Base-by-base conservation (phyloP, 2,329 filamentous ascomycete species). In the Thielaviopsis punctulata region DNA sequence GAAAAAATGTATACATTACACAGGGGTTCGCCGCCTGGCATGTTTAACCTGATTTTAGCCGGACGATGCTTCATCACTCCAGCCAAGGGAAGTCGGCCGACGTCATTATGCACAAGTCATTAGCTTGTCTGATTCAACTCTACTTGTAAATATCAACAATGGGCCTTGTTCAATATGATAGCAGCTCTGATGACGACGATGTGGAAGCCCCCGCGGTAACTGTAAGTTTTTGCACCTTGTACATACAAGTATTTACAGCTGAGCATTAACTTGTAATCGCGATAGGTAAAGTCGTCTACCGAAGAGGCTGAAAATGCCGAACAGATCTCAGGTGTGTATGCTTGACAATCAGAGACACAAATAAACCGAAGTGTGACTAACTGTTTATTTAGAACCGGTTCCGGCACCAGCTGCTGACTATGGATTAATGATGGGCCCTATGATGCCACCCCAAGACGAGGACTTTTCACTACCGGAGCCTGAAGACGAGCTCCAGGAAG, bases 181-280 rank as follows among this genome's bases (percentile, higher is more conserved):
- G 73, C 58, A 75, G 72, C 52, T 71, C 73, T 44, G 73, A 74
- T 1, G 72, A 73, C 5, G 67, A 69, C 2, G 68, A 68, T 2
- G 57, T 41, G 2, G 54, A 53, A 21, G 45, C 50, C 49, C 51
- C 56, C 12, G 24, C 36, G 18, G 19, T 24, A 3, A n/a, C 30
- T 30, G 52, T 53, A 46, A 22, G 47, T 49, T 18, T 44, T 19
- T 41, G 3, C n/a, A 15, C 8, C n/a, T 19, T 36, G 13, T 9
- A n/a, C n/a, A n/a, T n/a, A n/a, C n/a, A n/a, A n/a, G n/a, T n/a
- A n/a, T n/a, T n/a, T n/a, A n/a, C n/a, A n/a, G n/a, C n/a, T n/a
- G n/a, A n/a, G n/a, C n/a, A n/a, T n/a, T n/a, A n/a, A n/a, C n/a
- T n/a, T n/a, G n/a, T n/a, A n/a, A n/a, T n/a, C n/a, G n/a, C n/a